A percentile compares a stretch with the other conserved stretches of the same genome.
Conservation (phyloP, 345 rosid genomes). For the Eutrema yunnanense region DNA sequence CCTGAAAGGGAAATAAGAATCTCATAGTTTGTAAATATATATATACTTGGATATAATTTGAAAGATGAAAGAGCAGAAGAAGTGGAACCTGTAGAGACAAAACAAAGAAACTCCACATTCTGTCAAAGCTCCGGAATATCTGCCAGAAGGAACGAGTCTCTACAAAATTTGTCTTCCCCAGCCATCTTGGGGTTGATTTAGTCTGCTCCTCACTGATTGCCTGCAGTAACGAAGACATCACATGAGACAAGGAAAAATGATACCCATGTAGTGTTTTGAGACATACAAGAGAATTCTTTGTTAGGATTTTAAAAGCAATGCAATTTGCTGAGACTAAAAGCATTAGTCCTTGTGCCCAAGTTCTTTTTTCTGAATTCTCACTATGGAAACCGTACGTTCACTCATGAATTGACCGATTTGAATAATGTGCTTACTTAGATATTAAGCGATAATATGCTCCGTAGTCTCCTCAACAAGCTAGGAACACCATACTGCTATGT, state of each 20-base stretch:
- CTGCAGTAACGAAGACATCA: conserved; percentile 33
- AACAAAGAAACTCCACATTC: conserved; percentile 95
- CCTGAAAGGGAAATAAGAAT: conserved; percentile 41
- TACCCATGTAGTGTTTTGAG: background rate
- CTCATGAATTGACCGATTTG: background rate
- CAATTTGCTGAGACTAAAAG: background rate
- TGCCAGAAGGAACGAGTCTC: conserved; percentile 98
- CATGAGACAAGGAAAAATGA: background rate
- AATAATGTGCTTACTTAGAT: conserved; percentile 26
- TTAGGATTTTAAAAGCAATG: conserved; percentile 3
- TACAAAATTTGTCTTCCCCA: conserved; percentile 87
- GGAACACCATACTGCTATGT: conserved; percentile 27
- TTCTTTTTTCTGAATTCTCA: background rate
- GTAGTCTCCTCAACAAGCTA: conserved; percentile 30
- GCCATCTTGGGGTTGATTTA: conserved; percentile 52
- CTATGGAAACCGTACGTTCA: background rate
- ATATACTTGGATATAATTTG: background rate
- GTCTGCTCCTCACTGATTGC: conserved; percentile 34
- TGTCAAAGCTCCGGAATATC: conserved; percentile 90
- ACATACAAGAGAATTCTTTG: background rate
- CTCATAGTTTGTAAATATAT: background rate
- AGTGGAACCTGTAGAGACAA: conserved; percentile 77
- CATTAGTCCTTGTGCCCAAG: conserved; percentile 4
- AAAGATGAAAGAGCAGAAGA: conserved; percentile 20
- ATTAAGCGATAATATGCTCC: conserved; percentile 25